Conservation (phyloP, 305 asterid genomes). For the Nicotiana rustica region DNA sequence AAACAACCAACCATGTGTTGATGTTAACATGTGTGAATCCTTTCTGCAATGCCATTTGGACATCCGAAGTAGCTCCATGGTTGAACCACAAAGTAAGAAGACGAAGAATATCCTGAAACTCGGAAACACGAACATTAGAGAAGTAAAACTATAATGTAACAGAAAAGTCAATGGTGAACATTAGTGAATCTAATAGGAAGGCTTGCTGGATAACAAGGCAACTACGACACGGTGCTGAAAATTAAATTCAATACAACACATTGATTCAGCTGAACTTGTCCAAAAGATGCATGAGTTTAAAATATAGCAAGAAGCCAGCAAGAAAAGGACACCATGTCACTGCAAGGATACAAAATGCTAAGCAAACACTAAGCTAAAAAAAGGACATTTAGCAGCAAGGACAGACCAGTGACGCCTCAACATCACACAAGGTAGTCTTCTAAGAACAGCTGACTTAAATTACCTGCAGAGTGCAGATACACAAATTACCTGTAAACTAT, state of each 20-base stretch:
- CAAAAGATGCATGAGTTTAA: not conserved
- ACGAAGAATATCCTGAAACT: conserved; percentile 89
- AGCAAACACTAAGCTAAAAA: not conserved
- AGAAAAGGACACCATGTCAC: conserved; percentile 25
- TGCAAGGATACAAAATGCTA: not conserved
- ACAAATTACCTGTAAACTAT: conserved; percentile 82
- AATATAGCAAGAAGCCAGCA: conserved; percentile 31
- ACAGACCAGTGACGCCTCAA: conserved; percentile 19
- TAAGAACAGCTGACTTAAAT: conserved; percentile 21
- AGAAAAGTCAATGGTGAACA: not conserved
- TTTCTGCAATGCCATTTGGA: conserved; percentile 91
- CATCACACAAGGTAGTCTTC: conserved; percentile 32
- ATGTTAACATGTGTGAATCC: conserved; percentile 96
- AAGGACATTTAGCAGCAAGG: not conserved
- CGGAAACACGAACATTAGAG: conserved; percentile 40
- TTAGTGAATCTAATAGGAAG: conserved; percentile 23
- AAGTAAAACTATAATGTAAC: not conserved
- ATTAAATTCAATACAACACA: not conserved
- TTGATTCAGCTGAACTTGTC: not conserved
- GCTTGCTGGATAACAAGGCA: not conserved
- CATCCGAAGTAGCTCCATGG: conserved; percentile 97
- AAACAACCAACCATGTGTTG: conserved; percentile 99
- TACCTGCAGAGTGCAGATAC: not conserved
- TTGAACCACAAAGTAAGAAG: conserved; percentile 99
- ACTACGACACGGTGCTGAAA: not conserved